Conservation (phyloP, 805 yeast genomes). For the Hanseniaspora clermontiae region DNA sequence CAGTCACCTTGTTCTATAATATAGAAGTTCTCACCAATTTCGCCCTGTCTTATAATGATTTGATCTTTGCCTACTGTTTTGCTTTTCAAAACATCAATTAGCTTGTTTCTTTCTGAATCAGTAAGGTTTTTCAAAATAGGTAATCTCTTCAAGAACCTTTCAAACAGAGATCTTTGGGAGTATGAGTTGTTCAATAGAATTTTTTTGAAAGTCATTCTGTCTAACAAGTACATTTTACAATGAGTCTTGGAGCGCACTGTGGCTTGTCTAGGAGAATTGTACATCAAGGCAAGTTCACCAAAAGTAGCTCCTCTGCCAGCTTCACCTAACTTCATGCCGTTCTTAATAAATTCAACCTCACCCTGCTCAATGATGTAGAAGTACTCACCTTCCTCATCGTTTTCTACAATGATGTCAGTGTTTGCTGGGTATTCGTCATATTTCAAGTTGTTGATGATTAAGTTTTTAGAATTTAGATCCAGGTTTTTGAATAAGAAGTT, state of each 20-base stretch:
- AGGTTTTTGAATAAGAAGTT: constrained; percentile 78
- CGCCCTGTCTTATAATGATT: constrained; percentile 75
- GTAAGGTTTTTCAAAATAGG: constrained; percentile 65
- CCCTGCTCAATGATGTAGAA: constrained; percentile 82
- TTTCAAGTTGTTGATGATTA: constrained; percentile 73
- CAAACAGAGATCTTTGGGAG: constrained; percentile 81
- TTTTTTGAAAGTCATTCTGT: constrained; percentile 82
- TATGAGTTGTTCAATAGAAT: constrained; percentile 83
- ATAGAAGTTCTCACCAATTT: constrained; percentile 62
- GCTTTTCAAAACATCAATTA: constrained; percentile 88
- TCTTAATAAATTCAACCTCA: constrained; percentile 63
- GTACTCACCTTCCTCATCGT: constrained; percentile 79
- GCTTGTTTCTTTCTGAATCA: constrained; percentile 70
- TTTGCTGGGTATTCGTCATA: constrained; percentile 52
- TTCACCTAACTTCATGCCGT: constrained; percentile 50
- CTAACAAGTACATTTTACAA: constrained; percentile 79
- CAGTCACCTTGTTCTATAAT: constrained; percentile 74
- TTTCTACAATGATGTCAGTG: constrained; percentile 66
- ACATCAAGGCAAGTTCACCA: constrained; percentile 95
- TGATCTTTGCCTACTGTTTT: constrained; percentile 59
- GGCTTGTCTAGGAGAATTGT: constrained; percentile 95
- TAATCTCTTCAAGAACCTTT: constrained; percentile 73
- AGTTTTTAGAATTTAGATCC: constrained; percentile 61
- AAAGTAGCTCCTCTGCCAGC: constrained; percentile 82
- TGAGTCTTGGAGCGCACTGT: constrained; percentile 67